Evolutionary conservation across 805 yeast genomes (phyloP).

Genomic region (Wickerhamomyces bovis): DNA sequence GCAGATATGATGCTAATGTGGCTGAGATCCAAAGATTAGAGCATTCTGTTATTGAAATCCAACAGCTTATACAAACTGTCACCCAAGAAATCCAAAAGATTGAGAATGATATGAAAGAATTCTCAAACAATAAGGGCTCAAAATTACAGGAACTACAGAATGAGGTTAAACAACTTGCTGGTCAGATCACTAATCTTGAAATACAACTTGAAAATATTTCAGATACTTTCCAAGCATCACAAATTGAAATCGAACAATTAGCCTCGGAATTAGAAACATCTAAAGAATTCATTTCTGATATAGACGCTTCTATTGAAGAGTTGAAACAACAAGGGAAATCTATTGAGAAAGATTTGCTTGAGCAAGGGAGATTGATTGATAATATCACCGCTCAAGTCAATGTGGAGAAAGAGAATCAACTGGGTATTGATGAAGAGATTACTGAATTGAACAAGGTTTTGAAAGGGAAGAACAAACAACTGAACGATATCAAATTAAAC

Average conservation of each 20-base stretch:
- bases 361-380: slow-evolving; percentile 23
- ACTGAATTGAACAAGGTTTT: slow-evolving; percentile 47
- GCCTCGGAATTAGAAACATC: slow-evolving; percentile 46
- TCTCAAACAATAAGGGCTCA: slow-evolving; percentile 69
- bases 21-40: slow-evolving; percentile 40
- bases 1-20: slow-evolving; percentile 40
- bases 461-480: slow-evolving; percentile 32
- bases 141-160: slow-evolving; percentile 61
- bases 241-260: slow-evolving; percentile 66
- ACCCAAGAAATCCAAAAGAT: slow-evolving; percentile 43
- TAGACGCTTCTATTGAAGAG: slow-evolving; percentile 30
- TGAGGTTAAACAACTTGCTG: slow-evolving; percentile 41
- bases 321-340: slow-evolving; percentile 23
- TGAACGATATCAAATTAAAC: slow-evolving; percentile 43
- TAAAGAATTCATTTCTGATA: slow-evolving; percentile 35
- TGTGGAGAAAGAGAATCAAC: slow-evolving; percentile 43
- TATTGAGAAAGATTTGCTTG: slow-evolving; percentile 24
- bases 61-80: slow-evolving; percentile 26
- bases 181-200: slow-evolving; percentile 32
- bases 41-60: slow-evolving; percentile 31
- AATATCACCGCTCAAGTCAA: slow-evolving; percentile 21
- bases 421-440: slow-evolving; percentile 74
- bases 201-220: slow-evolving; percentile 38
- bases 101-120: slow-evolving; percentile 78
- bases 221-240: slow-evolving; percentile 53